Evolutionary conservation across 345 rosid species (phyloP).

Genomic region (Ceriops decandra): DNA sequence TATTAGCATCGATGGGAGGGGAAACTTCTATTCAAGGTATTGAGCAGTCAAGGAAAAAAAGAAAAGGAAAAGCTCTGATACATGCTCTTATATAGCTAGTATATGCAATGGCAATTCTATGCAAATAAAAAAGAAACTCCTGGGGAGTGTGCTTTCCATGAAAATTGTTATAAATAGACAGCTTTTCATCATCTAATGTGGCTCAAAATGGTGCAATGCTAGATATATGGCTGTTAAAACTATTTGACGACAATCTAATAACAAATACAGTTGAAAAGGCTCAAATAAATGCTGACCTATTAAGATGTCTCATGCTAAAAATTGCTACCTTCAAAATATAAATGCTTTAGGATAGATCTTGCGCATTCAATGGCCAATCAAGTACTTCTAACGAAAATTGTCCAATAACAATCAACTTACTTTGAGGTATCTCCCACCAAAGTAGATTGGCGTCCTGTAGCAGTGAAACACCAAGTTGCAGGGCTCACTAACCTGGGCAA

Average conservation of each 20-base stretch:
- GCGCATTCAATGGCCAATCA: neutral
- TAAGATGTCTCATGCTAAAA: neutral
- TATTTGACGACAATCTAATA: too few species aligned
- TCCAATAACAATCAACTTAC: conserved; percentile 32
- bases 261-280: too few species aligned
- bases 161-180: neutral
- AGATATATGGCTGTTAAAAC: too few species aligned
- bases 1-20: neutral
- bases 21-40: too few species aligned
- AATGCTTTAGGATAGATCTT: too few species aligned
- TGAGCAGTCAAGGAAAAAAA: too few species aligned
- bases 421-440: conserved; percentile 92
- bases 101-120: too few species aligned
- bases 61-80: too few species aligned
- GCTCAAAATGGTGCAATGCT: too few species aligned
- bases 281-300: too few species aligned
- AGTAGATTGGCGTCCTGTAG: conserved; percentile 60
- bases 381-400: neutral
- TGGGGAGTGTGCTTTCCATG: neutral
- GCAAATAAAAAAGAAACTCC: neutral
- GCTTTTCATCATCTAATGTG: neutral
- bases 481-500: conserved; percentile 58
- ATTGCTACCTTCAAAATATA: neutral
- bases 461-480: conserved; percentile 56
- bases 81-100: too few species aligned